Evolutionary conservation across 768 basidiomycete species (phyloP).

Genomic region (Boletus tylopilopsis): DNA sequence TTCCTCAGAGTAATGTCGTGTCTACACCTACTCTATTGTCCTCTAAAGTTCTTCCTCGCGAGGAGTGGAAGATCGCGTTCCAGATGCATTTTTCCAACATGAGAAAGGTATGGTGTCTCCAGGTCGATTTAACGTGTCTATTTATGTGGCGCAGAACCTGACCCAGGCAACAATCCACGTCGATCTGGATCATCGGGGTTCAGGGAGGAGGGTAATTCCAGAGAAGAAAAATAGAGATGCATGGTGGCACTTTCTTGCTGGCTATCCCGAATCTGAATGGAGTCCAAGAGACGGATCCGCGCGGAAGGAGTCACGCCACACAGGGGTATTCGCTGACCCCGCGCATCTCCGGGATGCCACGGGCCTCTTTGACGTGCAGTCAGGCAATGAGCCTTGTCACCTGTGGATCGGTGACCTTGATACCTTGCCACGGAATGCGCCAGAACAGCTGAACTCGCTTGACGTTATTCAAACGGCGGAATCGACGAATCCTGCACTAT

Average conservation of each 20-base stretch:
- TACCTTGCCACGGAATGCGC: not conserved
- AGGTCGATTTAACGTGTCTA: not conserved
- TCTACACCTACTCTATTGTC: constrained; percentile 15
- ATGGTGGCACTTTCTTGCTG: constrained; percentile 79
- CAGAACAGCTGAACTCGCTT: not conserved
- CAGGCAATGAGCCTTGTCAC: constrained; percentile 1
- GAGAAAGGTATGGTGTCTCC: constrained; percentile 40
- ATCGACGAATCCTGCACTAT: not conserved
- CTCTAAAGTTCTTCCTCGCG: constrained; percentile 50
- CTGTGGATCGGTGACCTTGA: not conserved
- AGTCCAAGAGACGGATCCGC: constrained; percentile 33
- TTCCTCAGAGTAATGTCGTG: constrained; percentile 26
- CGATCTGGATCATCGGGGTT: constrained; percentile 1
- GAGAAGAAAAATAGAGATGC: constrained; percentile 67
- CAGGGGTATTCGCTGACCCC: constrained; percentile 38
- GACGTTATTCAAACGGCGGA: not conserved
- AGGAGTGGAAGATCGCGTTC: constrained; percentile 62
- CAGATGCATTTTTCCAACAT: constrained; percentile 61
- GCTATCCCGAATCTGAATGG: constrained; percentile 68
- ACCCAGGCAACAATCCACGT: constrained; percentile 52
- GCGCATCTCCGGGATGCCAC: not conserved
- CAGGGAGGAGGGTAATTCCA: constrained; percentile 46
- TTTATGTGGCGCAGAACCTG: constrained; percentile 50
- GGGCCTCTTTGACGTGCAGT: not conserved
- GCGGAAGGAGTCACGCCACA: constrained; percentile 19